Evolutionary conservation across 2,329 filamentous ascomycete genomes (phyloP).

Genomic region (Decorospora gaudefroyi): DNA sequence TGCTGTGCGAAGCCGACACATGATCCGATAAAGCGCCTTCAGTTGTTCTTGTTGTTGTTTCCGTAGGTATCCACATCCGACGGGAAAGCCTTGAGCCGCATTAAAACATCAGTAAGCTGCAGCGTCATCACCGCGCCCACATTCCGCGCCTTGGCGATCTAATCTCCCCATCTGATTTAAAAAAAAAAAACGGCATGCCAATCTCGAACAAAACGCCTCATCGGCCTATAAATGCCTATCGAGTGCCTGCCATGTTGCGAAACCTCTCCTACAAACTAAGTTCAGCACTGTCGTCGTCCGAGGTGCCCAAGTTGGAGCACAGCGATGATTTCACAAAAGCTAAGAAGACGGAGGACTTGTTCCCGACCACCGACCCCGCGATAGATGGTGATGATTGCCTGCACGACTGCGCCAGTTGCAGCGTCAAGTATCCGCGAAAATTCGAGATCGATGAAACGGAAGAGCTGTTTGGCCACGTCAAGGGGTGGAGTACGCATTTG

Average conservation of each 20-base stretch:
- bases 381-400: slow-evolving; percentile 87
- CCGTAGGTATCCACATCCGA: not conserved
- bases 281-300: slow-evolving; percentile 38
- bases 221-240: slow-evolving; percentile 41
- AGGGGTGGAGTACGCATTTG: slow-evolving; percentile 86
- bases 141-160: slow-evolving; percentile 46
- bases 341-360: slow-evolving; percentile 61
- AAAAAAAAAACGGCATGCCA: slow-evolving; percentile 32
- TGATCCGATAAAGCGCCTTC: no score
- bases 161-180: slow-evolving; percentile 45
- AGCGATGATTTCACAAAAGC: slow-evolving; percentile 55
- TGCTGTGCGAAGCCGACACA: no score
- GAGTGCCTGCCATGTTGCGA: slow-evolving; percentile 44
- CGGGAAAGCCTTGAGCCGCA: slow-evolving; percentile 5
- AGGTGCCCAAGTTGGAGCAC: slow-evolving; percentile 37
- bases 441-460: slow-evolving; percentile 75
- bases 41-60: not conserved
- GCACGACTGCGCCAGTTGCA: slow-evolving; percentile 83
- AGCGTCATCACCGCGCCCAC: slow-evolving; percentile 28
- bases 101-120: slow-evolving; percentile 5
- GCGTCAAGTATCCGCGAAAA: slow-evolving; percentile 75
- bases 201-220: slow-evolving; percentile 24
- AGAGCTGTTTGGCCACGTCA: slow-evolving; percentile 80
- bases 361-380: slow-evolving; percentile 72
- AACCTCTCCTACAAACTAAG: slow-evolving; percentile 47